phyloP scores from a whole-genome alignment of 2,329 filamentous ascomycete species.

The Ophiostoma populinum region DNA sequence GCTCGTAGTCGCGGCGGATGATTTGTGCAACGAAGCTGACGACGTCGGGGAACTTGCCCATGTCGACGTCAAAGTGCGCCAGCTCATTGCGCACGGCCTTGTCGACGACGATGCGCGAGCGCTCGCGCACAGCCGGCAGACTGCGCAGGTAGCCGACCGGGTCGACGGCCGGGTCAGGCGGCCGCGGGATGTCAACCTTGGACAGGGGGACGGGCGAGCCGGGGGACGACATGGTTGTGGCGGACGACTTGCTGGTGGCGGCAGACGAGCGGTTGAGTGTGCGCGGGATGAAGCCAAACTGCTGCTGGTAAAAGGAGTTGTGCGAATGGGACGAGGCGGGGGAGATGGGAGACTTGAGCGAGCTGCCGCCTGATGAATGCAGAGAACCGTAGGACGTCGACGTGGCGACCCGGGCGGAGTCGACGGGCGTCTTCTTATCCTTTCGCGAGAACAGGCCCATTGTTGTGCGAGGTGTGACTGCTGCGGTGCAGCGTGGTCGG shows the following conservation, averaged over 20 bases:
- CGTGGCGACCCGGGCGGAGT: constrained; percentile 20
- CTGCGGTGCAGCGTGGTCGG: too few species aligned
- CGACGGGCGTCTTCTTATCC: constrained; percentile 24
- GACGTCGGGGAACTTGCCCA: constrained; percentile 67
- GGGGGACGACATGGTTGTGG: constrained; percentile 8
- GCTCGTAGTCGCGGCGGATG: constrained; percentile 53
- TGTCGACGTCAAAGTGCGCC: constrained; percentile 76
- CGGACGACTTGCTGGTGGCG: constrained; percentile 21
- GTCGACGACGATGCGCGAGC: constrained; percentile 54
- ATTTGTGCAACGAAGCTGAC: constrained; percentile 80
- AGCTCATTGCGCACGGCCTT: constrained; percentile 64
- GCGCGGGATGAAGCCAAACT: constrained; percentile 19
- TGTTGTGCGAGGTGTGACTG: too few species aligned
- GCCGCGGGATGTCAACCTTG: constrained; percentile 64
- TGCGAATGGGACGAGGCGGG: constrained; percentile 5
- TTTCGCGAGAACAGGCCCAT: constrained; percentile 42
- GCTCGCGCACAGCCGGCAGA: constrained; percentile 71
- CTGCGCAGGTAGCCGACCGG: constrained; percentile 83
- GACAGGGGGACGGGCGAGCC: constrained; percentile 36
- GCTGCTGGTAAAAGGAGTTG: constrained; percentile 13
- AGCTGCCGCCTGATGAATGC: constrained; percentile 26
- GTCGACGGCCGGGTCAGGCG: constrained; percentile 75
- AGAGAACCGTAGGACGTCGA: constrained; percentile 31
- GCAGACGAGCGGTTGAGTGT: constrained; percentile 33
- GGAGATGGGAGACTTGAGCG: constrained; percentile 23